Evolutionary conservation across 2,329 filamentous ascomycete genomes (phyloP).

Genomic region (Stagonosporopsis rhizophila): DNA sequence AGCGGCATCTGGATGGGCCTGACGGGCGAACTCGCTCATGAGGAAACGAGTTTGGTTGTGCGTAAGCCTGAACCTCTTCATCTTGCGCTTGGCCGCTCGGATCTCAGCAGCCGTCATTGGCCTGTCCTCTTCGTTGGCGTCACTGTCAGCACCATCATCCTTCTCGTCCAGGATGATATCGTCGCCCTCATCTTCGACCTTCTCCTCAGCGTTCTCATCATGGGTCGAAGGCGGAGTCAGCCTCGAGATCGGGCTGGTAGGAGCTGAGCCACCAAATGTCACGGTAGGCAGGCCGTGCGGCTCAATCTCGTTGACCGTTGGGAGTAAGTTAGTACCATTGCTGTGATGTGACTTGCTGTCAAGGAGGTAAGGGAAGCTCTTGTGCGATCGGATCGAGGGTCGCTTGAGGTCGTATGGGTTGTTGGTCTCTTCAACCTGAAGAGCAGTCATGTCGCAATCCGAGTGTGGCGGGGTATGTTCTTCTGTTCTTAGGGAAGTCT

Average conservation of each 20-base stretch:
- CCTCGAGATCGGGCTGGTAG: conserved; percentile 55
- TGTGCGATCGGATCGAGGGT: conserved; percentile 53
- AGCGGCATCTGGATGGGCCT: conserved; percentile 91
- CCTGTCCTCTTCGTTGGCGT: conserved; percentile 42
- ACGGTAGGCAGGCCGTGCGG: conserved; percentile 44
- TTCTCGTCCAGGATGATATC: conserved; percentile 52
- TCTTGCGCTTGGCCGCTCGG: conserved; percentile 59
- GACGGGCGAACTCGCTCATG: conserved; percentile 95
- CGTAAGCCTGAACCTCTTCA: conserved; percentile 86
- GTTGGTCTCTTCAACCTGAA: conserved; percentile 46
- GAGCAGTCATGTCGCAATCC: conserved; percentile 49
- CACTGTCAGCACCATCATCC: conserved; percentile 40
- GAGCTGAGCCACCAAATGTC: conserved; percentile 53
- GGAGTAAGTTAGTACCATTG: conserved; percentile 37
- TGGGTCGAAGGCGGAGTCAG: conserved; percentile 55
- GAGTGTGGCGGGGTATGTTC: conserved; percentile 45
- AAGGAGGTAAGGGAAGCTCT: conserved; percentile 54
- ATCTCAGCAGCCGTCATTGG: conserved; percentile 58
- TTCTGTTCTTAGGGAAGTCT: conserved; percentile 36
- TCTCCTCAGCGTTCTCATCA: conserved; percentile 44
- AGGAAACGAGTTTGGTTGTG: conserved; percentile 97
- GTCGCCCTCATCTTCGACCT: conserved; percentile 49
- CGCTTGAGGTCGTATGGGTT: conserved; percentile 48
- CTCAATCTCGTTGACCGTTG: conserved; percentile 47
- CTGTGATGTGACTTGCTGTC: conserved; percentile 43